A percentile compares a stretch with the other conserved stretches of the same genome.
phyloP scores from a whole-genome alignment of 805 yeast species.

The Ogataea saltuana region DNA sequence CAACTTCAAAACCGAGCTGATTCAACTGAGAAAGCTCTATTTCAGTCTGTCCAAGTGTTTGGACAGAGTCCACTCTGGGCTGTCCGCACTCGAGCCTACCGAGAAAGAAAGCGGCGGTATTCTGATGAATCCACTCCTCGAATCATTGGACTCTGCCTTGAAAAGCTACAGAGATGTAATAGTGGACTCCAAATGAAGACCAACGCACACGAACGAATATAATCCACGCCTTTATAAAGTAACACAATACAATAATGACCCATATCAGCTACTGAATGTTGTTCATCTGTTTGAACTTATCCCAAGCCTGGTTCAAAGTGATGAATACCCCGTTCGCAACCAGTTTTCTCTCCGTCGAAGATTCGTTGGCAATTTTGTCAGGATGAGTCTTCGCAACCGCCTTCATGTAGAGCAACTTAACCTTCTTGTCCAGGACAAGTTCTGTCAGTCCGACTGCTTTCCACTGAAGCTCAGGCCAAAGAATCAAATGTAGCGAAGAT shows the following conservation, averaged over 20 bases:
- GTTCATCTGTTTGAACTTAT: constrained; percentile 64
- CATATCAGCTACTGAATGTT: constrained; percentile 20
- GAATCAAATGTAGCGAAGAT: constrained; percentile 62
- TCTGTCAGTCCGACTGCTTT: constrained; percentile 66
- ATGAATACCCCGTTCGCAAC: constrained; percentile 87
- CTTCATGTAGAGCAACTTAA: constrained; percentile 79
- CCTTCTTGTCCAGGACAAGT: constrained; percentile 85
- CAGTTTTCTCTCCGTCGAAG: constrained; percentile 71
- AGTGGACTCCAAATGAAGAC: constrained; percentile 22
- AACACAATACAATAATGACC: constrained; percentile 1
- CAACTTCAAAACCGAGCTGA: constrained; percentile 34
- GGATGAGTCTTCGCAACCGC: constrained; percentile 80
- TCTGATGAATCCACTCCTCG: constrained; percentile 45
- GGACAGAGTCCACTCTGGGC: constrained; percentile 41
- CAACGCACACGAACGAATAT: neutral
- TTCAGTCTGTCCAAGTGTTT: constrained; percentile 50
- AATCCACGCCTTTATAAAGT: too few species aligned
- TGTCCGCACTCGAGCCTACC: constrained; percentile 18
- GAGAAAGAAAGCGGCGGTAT: constrained; percentile 19
- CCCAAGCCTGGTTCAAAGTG: constrained; percentile 88
- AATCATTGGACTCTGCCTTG: constrained; percentile 49
- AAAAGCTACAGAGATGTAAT: constrained; percentile 45
- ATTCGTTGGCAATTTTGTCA: constrained; percentile 68
- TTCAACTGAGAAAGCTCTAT: constrained; percentile 45
- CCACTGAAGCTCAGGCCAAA: constrained; percentile 73